Evolutionary conservation across 495 filamentous ascomycete genomes (phyloP), one percentile per base, ranked within the genome.

Genomic region (Oleoguttula mirabilis): DNA sequence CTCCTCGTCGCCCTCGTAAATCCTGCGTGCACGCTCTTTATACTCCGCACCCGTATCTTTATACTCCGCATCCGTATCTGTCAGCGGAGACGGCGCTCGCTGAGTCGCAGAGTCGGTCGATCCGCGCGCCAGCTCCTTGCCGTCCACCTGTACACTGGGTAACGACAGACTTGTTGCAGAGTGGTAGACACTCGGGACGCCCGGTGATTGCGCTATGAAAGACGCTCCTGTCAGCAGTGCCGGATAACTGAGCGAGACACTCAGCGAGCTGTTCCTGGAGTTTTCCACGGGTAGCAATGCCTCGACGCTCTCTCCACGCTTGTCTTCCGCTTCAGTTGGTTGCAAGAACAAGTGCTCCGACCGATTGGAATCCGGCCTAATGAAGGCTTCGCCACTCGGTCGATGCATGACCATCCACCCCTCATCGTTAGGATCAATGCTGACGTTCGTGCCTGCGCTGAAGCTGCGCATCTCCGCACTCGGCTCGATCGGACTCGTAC

Each of bases 1-100:
- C 43, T 80, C 73, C 51, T 93, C 85, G 46, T 85, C 79, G n/a
- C 84, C 85, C 25, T 87, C 77, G 54, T 73, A 98, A 3, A 98
- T 79, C 58, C 77, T 80, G 50, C 76, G 73, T 0, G 90, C 90
- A 51, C 79, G 75, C 47, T 80, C 76, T 15, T 72, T 67, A 39
- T 82, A 79, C 36, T 88, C 82, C 22, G 52, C 43, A 24, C 24
- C 32, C 2, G 34, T 24, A 10, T 52, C 30, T 15, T 72, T 67
- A 39, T 81, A 79, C 35, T 88, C 82, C 22, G 52, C 43, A 23
- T 23, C 32, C 2, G 34, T 21, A 10, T 52, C 30, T 6, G 24
- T 30, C 19, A 44, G 11, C 24, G 14, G 25, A 1, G 47, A 32
- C 10, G 20, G 15, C 41, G 25, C 24, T 32, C 11, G 16, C 21